Base-by-base conservation (phyloP, 2,329 filamentous ascomycete species). In the Diaporthe sp. region DNA sequence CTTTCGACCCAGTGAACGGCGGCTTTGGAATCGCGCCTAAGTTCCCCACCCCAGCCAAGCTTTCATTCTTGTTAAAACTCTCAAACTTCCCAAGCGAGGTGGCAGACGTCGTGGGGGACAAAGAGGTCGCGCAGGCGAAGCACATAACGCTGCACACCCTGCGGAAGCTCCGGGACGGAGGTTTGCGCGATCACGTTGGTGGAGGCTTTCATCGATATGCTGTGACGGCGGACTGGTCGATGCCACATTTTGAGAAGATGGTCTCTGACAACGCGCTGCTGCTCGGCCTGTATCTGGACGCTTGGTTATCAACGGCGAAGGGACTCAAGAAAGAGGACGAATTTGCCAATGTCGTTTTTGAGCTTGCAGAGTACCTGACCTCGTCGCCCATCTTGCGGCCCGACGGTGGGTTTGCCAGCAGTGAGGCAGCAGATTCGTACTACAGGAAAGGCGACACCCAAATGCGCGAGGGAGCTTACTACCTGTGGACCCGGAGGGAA, bases 221-320 rank as follows among this genome's bases (percentile, higher is more conserved):
- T 19, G 94, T 98, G 10, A 98, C 96, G 0, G 87, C 92, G 19
- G 94, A 98, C 84, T 99, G 97, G 97, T 94, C 94, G 77, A 87
- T 98, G 62, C 97, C 97, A 15, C 96, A 98, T 83, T 99, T 98
- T 80, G 97, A 99, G 86, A 98, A 98, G 87, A 95, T 98, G 90
- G 90, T 98, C 13, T 95, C 95, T 73, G 97, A 98, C 81, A 98
- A 99, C 80, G 93, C 94, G 0, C 93, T 98, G 79, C 88, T 98
- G 1, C 86, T 99, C 3, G 90, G 93, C 34, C 88, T 97, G 9
- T 98, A 97, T 80, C 88, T 98, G 9, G 95, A 98, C 80, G 96
- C 94, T 0, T 98, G 96, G 88, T 88, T 95, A 19, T 85, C 92
- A 17, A 83, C 34, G 83, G 84, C 34, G 84, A 58, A 74, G 19